Evolutionary conservation across 306 rosid species (phyloP), one percentile per base, ranked within the genome.

Genomic region (Delonix regia): DNA sequence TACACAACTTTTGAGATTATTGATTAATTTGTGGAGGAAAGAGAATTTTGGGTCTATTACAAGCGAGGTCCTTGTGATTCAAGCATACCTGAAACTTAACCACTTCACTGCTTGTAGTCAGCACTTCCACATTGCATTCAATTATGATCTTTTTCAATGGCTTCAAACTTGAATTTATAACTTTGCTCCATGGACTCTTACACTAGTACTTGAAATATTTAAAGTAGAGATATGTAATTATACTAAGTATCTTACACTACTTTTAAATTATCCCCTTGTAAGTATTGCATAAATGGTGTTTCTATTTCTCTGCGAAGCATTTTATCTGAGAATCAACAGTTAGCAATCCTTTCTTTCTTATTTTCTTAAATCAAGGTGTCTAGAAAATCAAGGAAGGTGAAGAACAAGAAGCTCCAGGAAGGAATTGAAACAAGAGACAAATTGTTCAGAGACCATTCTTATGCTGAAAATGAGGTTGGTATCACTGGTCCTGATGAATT

Each of bases 341-440:
- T 79, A 66, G 44, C 42, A n/a, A 42, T 79, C 61, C 22, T 41
- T 75, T 76, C 27, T 61, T 34, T 53, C 33, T 64, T 67, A 71
- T 30, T 12, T 80, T 71, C 15, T 47, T 84, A 67, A 44, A 83
- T 57, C 57, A 74, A 94, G 99, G 99, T 94, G 76, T 84, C 95
- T 60, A 89, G 34, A 74, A 94, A 91, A 81, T 79, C 88, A 55
- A 87, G 97, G 92, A 90, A 84, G 84, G 85, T 60, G 62, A 88
- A 80, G 68, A 90, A 88, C 85, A 91, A 79, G 78, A 88, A 78
- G 76, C 18, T 71, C 38, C 30, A 48, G 11, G 85, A 47, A 47
- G 84, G 82, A 64, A 83, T 67, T 84, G 91, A 78, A 81, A 71
- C 86, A 51, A 83, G 71, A 73, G 81, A 75, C 41, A 78, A 80